A percentile compares a stretch with the other conserved stretches of the same genome.
phyloP scores from a whole-genome alignment of 805 yeast genomes.

The Metschnikowia borealis region DNA sequence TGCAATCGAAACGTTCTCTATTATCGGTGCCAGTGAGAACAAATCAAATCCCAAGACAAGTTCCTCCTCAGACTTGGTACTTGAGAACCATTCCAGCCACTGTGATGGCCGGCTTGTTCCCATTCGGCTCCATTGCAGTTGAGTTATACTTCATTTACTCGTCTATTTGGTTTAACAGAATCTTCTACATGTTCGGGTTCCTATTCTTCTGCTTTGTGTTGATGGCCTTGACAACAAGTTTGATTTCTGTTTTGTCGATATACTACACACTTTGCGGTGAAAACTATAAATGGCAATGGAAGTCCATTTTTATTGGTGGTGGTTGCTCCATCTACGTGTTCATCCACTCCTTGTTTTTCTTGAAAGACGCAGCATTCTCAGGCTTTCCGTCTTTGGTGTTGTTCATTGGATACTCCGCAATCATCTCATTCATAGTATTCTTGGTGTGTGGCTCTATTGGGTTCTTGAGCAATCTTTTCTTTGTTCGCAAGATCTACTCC shows the following conservation, averaged over 20 bases:
- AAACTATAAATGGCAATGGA: conserved; percentile 98
- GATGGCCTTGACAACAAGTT: conserved; percentile 74
- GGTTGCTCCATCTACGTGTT: conserved; percentile 85
- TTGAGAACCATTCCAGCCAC: conserved; percentile 63
- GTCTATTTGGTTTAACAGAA: conserved; percentile 89
- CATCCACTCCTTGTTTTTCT: conserved; percentile 65
- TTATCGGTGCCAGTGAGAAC: conserved; percentile 77
- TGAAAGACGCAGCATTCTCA: conserved; percentile 61
- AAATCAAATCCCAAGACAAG: conserved; percentile 94
- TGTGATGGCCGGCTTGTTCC: conserved; percentile 82
- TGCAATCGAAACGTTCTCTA: conserved; percentile 62
- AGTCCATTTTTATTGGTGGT: conserved; percentile 80
- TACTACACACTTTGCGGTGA: conserved; percentile 86
- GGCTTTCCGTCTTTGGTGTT: conserved; percentile 74
- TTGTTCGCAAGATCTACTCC: conserved; percentile 74
- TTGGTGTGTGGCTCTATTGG: conserved; percentile 88
- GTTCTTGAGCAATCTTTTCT: conserved; percentile 65
- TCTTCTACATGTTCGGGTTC: conserved; percentile 97
- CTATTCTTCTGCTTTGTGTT: conserved; percentile 81
- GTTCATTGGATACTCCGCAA: conserved; percentile 76
- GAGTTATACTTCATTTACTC: conserved; percentile 90
- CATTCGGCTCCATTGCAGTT: conserved; percentile 91
- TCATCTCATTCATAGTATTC: conserved; percentile 69
- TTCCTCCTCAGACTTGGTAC: conserved; percentile 87
- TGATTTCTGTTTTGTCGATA: conserved; percentile 74